phyloP scores from a whole-genome alignment of 139 green algal genomes.

The Coelastrella sp. region DNA sequence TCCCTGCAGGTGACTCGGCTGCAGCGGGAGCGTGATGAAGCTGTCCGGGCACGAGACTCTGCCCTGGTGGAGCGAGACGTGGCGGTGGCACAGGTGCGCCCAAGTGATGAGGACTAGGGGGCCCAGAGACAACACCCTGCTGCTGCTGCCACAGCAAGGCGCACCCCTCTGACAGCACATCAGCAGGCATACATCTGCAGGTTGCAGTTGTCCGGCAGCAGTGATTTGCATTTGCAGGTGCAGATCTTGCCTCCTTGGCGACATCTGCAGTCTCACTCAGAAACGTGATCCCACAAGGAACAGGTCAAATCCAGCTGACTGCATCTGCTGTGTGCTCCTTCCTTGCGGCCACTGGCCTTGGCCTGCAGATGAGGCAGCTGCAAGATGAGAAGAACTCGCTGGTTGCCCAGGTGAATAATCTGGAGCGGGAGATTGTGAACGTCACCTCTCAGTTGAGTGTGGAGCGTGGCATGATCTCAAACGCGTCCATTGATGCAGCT shows the following conservation, averaged over 20 bases:
- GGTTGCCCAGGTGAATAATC: background rate
- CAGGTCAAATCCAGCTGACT: too few relatives aligned
- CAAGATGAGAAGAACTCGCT: slow-evolving; percentile 5
- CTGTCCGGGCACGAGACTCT: background rate
- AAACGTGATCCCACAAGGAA: too few relatives aligned
- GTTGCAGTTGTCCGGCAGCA: background rate
- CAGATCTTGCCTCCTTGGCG: too few relatives aligned
- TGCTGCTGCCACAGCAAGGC: background rate
- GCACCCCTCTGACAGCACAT: background rate
- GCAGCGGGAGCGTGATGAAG: slow-evolving; percentile 29
- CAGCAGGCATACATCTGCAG: background rate
- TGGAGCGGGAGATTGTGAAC: slow-evolving; percentile 25
- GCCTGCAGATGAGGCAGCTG: slow-evolving; percentile 27
- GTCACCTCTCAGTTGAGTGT: slow-evolving; percentile 7
- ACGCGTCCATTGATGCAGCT: slow-evolving; percentile 16
- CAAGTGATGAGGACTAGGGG: background rate
- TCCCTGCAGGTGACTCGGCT: slow-evolving; percentile 24
- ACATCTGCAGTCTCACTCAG: too few relatives aligned
- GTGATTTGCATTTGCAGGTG: background rate
- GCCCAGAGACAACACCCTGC: too few relatives aligned
- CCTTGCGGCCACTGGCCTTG: background rate
- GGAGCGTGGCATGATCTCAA: slow-evolving; percentile 11
- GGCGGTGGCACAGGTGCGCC: background rate
- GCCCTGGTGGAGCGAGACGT: slow-evolving; percentile 13
- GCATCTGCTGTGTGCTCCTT: background rate